A percentile compares a stretch with the other conserved stretches of the same genome.
Evolutionary conservation across 2,329 filamentous ascomycete species (phyloP).

Genomic region (Hymenoscyphus albidus): DNA sequence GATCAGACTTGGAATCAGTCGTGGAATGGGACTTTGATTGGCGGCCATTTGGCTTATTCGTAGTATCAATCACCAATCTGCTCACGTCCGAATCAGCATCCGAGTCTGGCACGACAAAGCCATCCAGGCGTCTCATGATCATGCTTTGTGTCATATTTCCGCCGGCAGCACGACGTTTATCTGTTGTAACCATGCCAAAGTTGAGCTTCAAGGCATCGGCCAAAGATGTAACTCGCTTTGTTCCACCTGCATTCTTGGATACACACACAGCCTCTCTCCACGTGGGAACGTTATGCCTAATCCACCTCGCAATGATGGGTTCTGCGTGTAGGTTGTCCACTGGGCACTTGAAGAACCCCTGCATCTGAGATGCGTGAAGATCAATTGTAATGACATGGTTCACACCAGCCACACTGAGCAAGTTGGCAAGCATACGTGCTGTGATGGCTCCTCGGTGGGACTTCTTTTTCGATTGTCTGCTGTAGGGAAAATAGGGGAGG

Average conservation of each 20-base stretch:
- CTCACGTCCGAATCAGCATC: conserved; percentile 38
- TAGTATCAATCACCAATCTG: conserved; percentile 28
- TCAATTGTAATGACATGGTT: conserved; percentile 98
- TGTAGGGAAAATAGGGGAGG: conserved; percentile 97
- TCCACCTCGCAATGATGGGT: conserved; percentile 92
- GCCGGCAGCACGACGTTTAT: conserved; percentile 62
- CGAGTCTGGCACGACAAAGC: conserved; percentile 49
- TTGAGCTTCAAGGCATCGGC: conserved; percentile 95
- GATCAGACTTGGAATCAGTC: conserved; percentile 2
- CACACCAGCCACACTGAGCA: conserved; percentile 88
- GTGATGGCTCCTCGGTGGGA: conserved; percentile 94
- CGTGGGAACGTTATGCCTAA: conserved; percentile 77
- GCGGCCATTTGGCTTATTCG: conserved; percentile 11
- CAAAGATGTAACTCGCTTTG: conserved; percentile 92
- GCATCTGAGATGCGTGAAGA: conserved; percentile 96
- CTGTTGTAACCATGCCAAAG: conserved; percentile 93
- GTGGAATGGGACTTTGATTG: conserved; percentile 18
- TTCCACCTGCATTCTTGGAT: conserved; percentile 96
- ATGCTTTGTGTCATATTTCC: conserved; percentile 72
- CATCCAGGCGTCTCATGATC: conserved; percentile 67
- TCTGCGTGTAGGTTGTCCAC: conserved; percentile 97
- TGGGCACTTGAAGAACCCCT: conserved; percentile 96
- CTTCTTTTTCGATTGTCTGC: conserved; percentile 98
- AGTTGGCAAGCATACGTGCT: conserved; percentile 93
- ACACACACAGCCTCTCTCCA: conserved; percentile 95